Percentiles rank a stretch among this genome's conserved stretches.
phyloP scores from a whole-genome alignment of 257 asterid species.

The Fraxinus anomala region DNA sequence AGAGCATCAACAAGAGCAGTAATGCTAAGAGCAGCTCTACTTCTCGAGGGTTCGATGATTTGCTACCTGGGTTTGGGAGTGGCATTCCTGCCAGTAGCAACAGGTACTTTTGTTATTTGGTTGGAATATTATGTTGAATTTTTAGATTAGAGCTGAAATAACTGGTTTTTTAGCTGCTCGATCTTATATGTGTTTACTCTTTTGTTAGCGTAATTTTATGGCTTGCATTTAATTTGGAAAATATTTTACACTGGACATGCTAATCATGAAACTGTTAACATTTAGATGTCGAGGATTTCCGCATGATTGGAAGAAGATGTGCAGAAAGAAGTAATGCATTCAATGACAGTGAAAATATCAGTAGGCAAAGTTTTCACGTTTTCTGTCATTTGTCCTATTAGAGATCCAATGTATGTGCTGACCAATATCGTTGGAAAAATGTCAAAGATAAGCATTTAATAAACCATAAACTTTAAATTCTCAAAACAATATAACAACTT shows the following conservation, averaged over 20 bases:
- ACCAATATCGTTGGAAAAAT: no score
- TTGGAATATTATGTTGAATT: no score
- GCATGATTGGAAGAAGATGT: not conserved
- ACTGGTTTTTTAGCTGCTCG: constrained; percentile 20
- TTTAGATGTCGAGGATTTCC: not conserved
- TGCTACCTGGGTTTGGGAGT: constrained; percentile 72
- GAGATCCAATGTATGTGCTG: not conserved
- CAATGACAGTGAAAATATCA: not conserved
- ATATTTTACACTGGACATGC: not conserved
- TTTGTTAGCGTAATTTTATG: not conserved
- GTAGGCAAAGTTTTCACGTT: not conserved
- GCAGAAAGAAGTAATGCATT: not conserved
- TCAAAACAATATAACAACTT: no score
- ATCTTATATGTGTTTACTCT: constrained; percentile 6
- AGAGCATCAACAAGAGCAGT: constrained; percentile 34
- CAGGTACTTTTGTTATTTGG: constrained; percentile 49
- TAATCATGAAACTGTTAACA: constrained; percentile 3
- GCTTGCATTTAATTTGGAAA: constrained; percentile 11
- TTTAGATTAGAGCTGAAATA: not conserved
- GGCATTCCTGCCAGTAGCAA: constrained; percentile 45
- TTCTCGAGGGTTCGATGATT: constrained; percentile 65
- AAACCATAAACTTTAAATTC: no score
- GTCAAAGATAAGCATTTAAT: no score
- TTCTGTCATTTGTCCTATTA: not conserved
- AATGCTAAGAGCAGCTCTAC: constrained; percentile 51